Evolutionary conservation across 306 rosid genomes (phyloP), one percentile per base, ranked within the genome.

Genomic region (Casuarina cunninghamiana): DNA sequence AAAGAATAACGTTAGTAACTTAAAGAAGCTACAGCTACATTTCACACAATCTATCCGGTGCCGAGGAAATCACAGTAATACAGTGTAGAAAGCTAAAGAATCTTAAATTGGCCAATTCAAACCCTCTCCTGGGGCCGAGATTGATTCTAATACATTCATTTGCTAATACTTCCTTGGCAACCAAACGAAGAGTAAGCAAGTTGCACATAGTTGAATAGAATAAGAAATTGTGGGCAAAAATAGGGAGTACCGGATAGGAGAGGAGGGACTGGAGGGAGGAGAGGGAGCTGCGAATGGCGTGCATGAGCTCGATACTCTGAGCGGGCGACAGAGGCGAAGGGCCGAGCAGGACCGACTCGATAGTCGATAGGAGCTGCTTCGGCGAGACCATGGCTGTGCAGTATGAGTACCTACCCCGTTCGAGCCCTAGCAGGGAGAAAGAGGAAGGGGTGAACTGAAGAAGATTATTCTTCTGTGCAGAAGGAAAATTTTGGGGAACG

Each of bases 281-380:
- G 6, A 81, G 77, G 46, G 95, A 90, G 68, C 55, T 51, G 78
- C 97, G 98, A 81, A 94, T 77, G 26, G 98, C 93, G 87, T 90
- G 98, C 73, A 88, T 63, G 66, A 94, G 93, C 83, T 92, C 92
- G 73, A 94, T 85, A 35, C 97, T 77, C 78, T 88, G 97, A 0
- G 89, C 82, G 6, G 97, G 86, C 2, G 90, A 72, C 5, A 97
- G 97, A 38, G 93, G 92, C 55, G 96, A 84, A 39, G 95, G 85
- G 58, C 92, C 83, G 38, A 94, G 88, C 39, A 94, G 95, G 37
- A 88, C 89, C 63, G 97, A 87, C 68, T 94, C 98, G 44, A 94
- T 69, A 0, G 84, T 82, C 65, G 86, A 54, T 60, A 94, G 90
- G 17, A 87, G 94, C 73, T 92, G 92, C 93, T 92, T 94, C 61